Evolutionary conservation across 192 early-diverging fungal genomes (phyloP), one percentile per base, ranked within the genome.

Genomic region (Helicostylum pulchrum): DNA sequence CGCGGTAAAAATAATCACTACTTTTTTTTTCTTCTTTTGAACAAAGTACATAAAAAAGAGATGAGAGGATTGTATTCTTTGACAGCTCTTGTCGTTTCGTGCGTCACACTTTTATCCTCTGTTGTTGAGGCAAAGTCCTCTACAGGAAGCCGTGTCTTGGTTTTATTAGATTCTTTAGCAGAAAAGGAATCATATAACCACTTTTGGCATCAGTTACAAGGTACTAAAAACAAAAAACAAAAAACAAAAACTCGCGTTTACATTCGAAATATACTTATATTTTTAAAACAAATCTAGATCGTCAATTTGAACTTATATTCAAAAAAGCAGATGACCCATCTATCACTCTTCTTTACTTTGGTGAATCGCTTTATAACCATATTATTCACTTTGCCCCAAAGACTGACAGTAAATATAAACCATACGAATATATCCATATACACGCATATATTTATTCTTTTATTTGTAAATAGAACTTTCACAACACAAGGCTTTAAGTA

Each of bases 321-420:
- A 83, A 77, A 51, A 77, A 67, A 15, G 83, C 86, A 12, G 62
- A 75, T 32, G 87, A 87, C 63, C 57, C 71, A 19, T 68, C 82
- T 2, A 64, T 85, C 2, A 62, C 65, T 7, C 72, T 96, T 51
- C 78, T 84, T 61, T 69, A 77, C 12, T 80, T 79, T 57, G 91
- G 79, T 39, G 81, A 83, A 72, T 82, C 83, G 30, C 70, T 64
- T 20, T 96, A 83, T 73, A 90, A 96, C 72, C 93, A 98, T 53
- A 77, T 93, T 31, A 70, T 94, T 19, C 74, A 94, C 31, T 82
- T 98, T 69, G 79, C 93, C 17, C 93, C 91, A n/a, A 79, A 80
- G 11, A 80, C 86, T 36, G 66, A 75, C 58, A 78, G 89, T 87
- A 79, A 74, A 71, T 74, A 19, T 36, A 32, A 56, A 21, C 14